phyloP scores from a whole-genome alignment of 257 asterid species.

The Osmanthus fragrans region DNA sequence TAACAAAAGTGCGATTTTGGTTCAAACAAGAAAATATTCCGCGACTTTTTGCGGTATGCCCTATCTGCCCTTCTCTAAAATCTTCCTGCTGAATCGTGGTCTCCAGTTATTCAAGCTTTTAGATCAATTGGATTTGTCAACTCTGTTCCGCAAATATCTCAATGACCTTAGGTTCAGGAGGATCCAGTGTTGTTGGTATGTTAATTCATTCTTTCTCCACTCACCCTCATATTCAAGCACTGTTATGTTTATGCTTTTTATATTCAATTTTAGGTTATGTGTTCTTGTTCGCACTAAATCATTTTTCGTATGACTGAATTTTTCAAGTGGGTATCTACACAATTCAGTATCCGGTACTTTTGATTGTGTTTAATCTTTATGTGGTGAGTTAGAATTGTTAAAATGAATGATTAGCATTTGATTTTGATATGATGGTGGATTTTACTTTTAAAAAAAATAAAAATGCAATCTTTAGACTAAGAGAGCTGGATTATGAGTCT shows the following conservation, averaged over 20 bases:
- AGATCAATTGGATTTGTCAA: neutral
- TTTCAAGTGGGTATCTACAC: neutral
- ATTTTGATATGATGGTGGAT: neutral
- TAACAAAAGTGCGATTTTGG: neutral
- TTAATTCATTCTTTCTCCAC: neutral
- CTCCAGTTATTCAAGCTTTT: neutral
- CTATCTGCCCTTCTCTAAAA: neutral
- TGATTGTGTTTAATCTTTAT: neutral
- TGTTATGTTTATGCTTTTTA: neutral
- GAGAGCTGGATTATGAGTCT: neutral
- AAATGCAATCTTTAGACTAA: neutral
- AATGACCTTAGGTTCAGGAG: slow-evolving; percentile 39
- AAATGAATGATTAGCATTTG: neutral
- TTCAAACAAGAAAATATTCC: neutral
- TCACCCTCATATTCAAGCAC: neutral
- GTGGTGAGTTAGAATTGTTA: neutral
- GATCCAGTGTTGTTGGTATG: slow-evolving; percentile 37
- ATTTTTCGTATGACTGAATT: neutral
- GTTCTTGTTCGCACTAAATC: neutral
- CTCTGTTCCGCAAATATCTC: neutral
- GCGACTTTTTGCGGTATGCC: neutral
- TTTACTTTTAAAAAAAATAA: neutral
- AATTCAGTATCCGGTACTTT: neutral
- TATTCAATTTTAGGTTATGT: neutral
- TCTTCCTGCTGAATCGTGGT: neutral